phyloP scores from a whole-genome alignment of 2,329 filamentous ascomycete genomes.

The Emydomyces testavorans region DNA sequence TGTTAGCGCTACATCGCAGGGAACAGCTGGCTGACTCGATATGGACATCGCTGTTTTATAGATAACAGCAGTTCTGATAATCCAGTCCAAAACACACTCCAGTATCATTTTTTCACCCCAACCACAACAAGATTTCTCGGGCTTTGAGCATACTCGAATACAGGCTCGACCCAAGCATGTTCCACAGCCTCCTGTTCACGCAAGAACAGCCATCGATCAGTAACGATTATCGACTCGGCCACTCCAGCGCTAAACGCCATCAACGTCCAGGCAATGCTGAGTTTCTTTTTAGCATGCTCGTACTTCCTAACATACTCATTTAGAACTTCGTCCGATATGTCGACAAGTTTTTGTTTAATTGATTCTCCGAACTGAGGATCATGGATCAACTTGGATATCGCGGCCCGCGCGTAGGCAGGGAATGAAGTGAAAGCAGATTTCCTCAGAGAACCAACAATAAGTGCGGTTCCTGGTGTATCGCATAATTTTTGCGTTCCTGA shows the following conservation, averaged over 20 bases:
- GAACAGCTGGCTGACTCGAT: too few relatives aligned
- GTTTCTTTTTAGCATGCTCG: constrained; percentile 57
- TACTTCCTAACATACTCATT: constrained; percentile 57
- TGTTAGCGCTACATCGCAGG: too few relatives aligned
- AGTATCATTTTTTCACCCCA: constrained; percentile 58
- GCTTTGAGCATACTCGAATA: constrained; percentile 78
- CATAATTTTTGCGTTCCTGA: constrained; percentile 6
- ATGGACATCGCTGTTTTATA: too few relatives aligned
- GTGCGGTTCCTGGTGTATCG: constrained; percentile 50
- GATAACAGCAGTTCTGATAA: too few relatives aligned
- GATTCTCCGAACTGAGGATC: constrained; percentile 50
- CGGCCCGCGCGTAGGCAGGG: constrained; percentile 64
- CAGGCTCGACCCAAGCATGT: constrained; percentile 80
- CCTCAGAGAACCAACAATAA: constrained; percentile 74
- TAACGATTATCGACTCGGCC: constrained; percentile 79
- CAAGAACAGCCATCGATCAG: constrained; percentile 80
- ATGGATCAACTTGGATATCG: constrained; percentile 59
- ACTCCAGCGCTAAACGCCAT: constrained; percentile 93
- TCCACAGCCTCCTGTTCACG: constrained; percentile 63
- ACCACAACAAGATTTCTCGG: constrained; percentile 89
- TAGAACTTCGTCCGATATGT: constrained; percentile 65
- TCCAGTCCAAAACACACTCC: too few relatives aligned
- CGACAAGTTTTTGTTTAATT: constrained; percentile 54
- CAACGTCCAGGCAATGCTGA: constrained; percentile 80
- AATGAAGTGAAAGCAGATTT: constrained; percentile 72